Evolutionary conservation across 805 yeast species (phyloP), one percentile per base, ranked within the genome.

Genomic region (Candida insectorum): DNA sequence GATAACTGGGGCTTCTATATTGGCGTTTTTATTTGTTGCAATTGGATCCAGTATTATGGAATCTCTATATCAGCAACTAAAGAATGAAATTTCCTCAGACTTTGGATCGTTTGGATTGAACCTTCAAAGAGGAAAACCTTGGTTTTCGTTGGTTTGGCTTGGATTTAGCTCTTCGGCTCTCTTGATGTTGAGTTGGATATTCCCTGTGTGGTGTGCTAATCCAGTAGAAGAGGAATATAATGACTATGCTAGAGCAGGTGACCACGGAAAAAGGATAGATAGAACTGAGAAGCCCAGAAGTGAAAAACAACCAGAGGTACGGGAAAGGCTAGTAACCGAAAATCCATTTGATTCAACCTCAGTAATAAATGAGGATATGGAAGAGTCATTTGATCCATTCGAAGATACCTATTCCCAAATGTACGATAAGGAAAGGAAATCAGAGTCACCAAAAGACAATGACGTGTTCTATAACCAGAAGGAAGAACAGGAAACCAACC

Each of bases 191-290:
- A 40, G 60, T 6, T 65, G 71, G 71, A 49, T 45, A 5, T 34
- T 62, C 6, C 71, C 71, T 1, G 24, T 40, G 36, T 42, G 84
- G 83, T 78, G 81, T 57, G 71, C 75, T 6, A 69, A 73, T 31
- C 75, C 77, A 4, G 48, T 52, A 1, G 52, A 39, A 4, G 52
- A 48, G n/a, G 41, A 36, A 26, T 31, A 34, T 13, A 31, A 36
- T 17, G 15, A 22, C 10, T 41, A 40, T 29, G 39, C 37, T n/a
- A 30, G 43, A 13, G 16, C 37, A 12, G 41, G 45, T 8, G 43
- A 43, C 15, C 27, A 34, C 16, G 37, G 40, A n/a, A 34, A 32
- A 33, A 13, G 38, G 10, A 7, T 19, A 3, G 26, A 9, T 4
- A 18, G 19, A 10, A 15, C 19, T 14, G 33, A 21, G 5, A 24